Evolutionary conservation across 75 land plant species (phyloP), one percentile per base, ranked within the genome.

Genomic region (Pinus tabuliformis): DNA sequence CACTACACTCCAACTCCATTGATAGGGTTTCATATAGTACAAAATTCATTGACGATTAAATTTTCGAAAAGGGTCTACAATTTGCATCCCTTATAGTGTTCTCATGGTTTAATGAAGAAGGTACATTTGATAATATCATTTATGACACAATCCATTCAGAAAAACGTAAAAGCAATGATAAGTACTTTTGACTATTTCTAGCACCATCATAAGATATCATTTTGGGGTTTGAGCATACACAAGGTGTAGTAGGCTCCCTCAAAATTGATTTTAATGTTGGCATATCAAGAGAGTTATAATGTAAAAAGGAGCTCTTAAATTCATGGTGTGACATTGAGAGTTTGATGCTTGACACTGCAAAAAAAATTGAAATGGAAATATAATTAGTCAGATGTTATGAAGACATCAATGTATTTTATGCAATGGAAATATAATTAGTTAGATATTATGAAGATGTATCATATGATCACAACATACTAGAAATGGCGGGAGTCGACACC

Each of bases 401-500:
- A n/a, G n/a, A n/a, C n/a, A 36, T 45, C 18, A 63, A 4, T 30
- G 33, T 17, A 14, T 6, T 39, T 20, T 66, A 66, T 16, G 39
- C 16, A 42, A 17, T 42, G 37, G 2, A 39, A 17, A n/a, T 39
- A 66, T 42, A 68, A 7, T 30, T 30, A 30, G 30, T 30, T 1
- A 30, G 0, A 30, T 30, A 1, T 30, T 30, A 30, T 30, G 30
- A 30, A 30, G 30, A 30, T 1, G 1, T 30, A 30, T 30, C 30
- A 30, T 1, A 30, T 30, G 30, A 30, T 30, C 30, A 49, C 52
- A 49, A 49, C 52, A 49, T 49, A 86, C 89, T 87, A 52, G 87
- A 87, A 71, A 87, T 81, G 7, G 89, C 89, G 28, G 87, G 89
- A 54, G 88, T 84, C 39, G 84, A 73, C 5, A 86, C 75, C 65